A percentile compares a stretch with the other conserved stretches of the same genome.
These are phyloP conservation scores for Magnusiomyces ingens DNA, from an alignment of 1,139 yeast species.

Conservation along the genomic window DNA sequence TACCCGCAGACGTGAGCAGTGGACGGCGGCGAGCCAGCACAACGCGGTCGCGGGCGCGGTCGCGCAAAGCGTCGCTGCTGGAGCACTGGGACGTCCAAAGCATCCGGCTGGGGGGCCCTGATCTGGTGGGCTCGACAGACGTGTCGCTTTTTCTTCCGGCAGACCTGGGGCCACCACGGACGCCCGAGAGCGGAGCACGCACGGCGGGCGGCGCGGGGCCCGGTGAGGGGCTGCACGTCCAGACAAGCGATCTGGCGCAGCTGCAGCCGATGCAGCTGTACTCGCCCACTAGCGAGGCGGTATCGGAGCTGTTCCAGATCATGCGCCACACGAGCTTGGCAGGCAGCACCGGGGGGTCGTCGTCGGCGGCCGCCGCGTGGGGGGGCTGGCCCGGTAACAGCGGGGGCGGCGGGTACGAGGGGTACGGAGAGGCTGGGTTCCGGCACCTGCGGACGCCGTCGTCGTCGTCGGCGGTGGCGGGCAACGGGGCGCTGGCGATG, in stretches of 20 bases:
- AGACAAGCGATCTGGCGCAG: neutral
- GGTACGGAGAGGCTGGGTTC: neutral
- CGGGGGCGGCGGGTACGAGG: neutral
- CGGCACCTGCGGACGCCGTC: neutral
- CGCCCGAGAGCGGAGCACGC: neutral
- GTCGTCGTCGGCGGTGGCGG: neutral
- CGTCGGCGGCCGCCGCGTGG: neutral
- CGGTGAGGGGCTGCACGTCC: slow-evolving; percentile 3
- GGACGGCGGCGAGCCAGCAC: slow-evolving; percentile 4
- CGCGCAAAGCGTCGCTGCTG: slow-evolving; percentile 14
- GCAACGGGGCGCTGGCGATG: too few species aligned
- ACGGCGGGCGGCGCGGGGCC: slow-evolving; percentile 10
- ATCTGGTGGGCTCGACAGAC: slow-evolving; percentile 16
- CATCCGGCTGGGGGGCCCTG: slow-evolving; percentile 13
- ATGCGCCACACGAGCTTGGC: slow-evolving; percentile 19
- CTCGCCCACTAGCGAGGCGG: slow-evolving; percentile 17
- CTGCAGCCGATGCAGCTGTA: slow-evolving; percentile 16
- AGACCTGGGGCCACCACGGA: slow-evolving; percentile 7
- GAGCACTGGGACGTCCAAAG: slow-evolving; percentile 18
- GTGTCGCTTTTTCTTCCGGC: slow-evolving; percentile 15
- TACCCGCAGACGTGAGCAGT: neutral
- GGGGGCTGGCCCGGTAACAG: neutral
- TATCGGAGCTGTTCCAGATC: slow-evolving; percentile 22
- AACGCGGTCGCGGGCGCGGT: neutral
- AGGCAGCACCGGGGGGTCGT: slow-evolving; percentile 3